Evolutionary conservation across 352 stramenopile species (phyloP), one percentile per base, ranked within the genome.

Genomic region (Phytophthora megakarya): DNA sequence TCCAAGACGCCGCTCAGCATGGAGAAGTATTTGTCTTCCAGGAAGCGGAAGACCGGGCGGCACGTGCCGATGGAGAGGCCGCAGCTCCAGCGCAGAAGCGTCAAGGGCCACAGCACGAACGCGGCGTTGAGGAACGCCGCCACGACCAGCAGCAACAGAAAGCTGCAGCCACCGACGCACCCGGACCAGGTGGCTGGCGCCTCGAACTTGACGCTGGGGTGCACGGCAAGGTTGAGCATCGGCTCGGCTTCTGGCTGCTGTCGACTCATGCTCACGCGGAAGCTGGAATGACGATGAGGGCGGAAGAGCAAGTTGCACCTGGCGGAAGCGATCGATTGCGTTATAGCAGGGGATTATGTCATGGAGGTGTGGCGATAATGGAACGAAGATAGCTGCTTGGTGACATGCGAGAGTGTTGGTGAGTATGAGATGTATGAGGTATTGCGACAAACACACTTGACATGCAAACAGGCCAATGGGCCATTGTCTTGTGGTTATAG

Each of bases 1-100:
- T 94, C 81, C 23, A 94, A 48, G 46, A 89, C 53, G 0, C 83
- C 85, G 15, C 68, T 75, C 32, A 88, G 39, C 72, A 89, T 88
- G 13, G 81, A 59, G 48, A 86, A 92, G 67, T 78, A 91, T 11
- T 68, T 67, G 12, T 67, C 70, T 26, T 92, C 76, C 1, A 86
- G 15, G 23, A 77, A 56, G 30, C 75, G 67, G 40, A 79, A 72
- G 5, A 76, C 39, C 1, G 63, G 56, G 16, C 79, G 62, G 45
- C 52, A 80, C 11, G 53, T 61, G 40, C 51, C 67, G 30, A 55
- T 46, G 16, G 64, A 52, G 2, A 70, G 75, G 11, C 67, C 46
- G 28, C 52, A 71, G 32, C 46, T 47, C 39, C 73, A 73, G 0
- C 71, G 71, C 15, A 92, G 11, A 8, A 92, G 28, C 40, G 70